Conservation (phyloP, 2,329 filamentous ascomycete genomes). For the Monosporascus sp. region DNA sequence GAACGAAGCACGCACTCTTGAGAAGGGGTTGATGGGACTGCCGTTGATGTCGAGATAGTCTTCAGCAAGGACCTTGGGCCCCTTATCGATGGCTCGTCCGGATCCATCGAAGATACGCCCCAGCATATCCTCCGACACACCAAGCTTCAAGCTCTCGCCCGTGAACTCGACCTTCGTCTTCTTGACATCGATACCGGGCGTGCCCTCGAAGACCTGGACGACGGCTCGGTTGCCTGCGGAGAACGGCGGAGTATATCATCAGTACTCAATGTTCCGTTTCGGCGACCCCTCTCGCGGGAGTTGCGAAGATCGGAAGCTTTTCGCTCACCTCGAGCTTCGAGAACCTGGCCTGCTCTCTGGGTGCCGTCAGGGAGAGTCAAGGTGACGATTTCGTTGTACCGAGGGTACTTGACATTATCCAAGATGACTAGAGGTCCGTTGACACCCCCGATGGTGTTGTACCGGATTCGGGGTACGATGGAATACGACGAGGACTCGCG, state of each 20-base stretch:
- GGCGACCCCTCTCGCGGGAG: neutral
- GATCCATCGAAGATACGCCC: conserved; percentile 98
- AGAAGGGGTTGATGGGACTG: conserved; percentile 96
- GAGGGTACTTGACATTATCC: conserved; percentile 97
- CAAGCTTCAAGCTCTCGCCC: conserved; percentile 94
- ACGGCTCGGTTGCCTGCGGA: conserved; percentile 78
- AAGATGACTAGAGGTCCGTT: conserved; percentile 97
- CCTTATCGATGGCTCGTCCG: conserved; percentile 96
- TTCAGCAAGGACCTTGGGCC: conserved; percentile 94
- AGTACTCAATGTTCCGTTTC: conserved; percentile 6
- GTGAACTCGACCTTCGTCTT: conserved; percentile 99
- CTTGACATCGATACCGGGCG: conserved; percentile 95
- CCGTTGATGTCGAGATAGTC: conserved; percentile 99
- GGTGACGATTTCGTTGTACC: conserved; percentile 96
- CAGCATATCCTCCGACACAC: conserved; percentile 99
- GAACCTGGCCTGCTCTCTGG: conserved; percentile 87
- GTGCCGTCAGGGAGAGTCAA: conserved; percentile 94
- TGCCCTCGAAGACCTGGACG: conserved; percentile 98
- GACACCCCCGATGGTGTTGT: conserved; percentile 97
- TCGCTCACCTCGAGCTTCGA: conserved; percentile 85
- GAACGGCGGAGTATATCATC: conserved; percentile 14
- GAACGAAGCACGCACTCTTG: conserved; percentile 60
- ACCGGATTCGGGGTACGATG: conserved; percentile 63
- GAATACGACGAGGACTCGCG: conserved; percentile 57
- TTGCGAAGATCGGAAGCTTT: neutral